Evolutionary conservation across 345 rosid genomes (phyloP).

Genomic region (Citropsis articulata): DNA sequence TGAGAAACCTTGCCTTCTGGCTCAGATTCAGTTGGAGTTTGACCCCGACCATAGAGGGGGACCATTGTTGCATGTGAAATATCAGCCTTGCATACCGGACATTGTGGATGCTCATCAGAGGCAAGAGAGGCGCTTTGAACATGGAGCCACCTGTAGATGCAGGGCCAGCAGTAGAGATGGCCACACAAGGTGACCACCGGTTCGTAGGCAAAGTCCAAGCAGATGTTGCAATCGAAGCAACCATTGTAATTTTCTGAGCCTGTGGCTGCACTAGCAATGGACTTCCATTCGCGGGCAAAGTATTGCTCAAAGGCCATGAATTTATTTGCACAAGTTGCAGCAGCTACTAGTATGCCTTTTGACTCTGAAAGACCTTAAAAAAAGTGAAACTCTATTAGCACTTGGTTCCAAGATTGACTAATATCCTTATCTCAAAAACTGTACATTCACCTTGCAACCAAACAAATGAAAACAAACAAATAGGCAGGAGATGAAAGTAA

Average conservation of each 20-base stretch:
- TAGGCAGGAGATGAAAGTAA: background rate
- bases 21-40: conserved; percentile 26
- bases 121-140: conserved; percentile 63
- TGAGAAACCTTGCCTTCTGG: conserved; percentile 26
- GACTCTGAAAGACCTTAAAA: conserved; percentile 15
- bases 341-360: background rate
- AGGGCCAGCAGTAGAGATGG: conserved; percentile 98
- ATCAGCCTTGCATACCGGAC: conserved; percentile 90
- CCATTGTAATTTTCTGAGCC: conserved; percentile 41
- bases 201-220: conserved; percentile 71
- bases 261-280: conserved; percentile 23
- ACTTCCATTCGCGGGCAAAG: conserved; percentile 42
- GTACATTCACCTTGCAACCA: background rate
- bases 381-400: conserved; percentile 3
- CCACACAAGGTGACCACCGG: conserved; percentile 96
- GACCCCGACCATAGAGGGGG: conserved; percentile 89
- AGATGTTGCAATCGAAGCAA: conserved; percentile 88
- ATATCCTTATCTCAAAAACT: background rate
- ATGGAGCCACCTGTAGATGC: conserved; percentile 89
- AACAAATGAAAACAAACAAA: background rate
- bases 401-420: background rate
- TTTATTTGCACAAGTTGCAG: conserved; percentile 1
- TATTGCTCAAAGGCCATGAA: conserved; percentile 50
- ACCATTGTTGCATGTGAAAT: conserved; percentile 77
- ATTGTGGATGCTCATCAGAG: conserved; percentile 59